Evolutionary conservation across 106 monocot genomes (phyloP), one percentile per base, ranked within the genome.

Genomic region (Acorus gramineus): DNA sequence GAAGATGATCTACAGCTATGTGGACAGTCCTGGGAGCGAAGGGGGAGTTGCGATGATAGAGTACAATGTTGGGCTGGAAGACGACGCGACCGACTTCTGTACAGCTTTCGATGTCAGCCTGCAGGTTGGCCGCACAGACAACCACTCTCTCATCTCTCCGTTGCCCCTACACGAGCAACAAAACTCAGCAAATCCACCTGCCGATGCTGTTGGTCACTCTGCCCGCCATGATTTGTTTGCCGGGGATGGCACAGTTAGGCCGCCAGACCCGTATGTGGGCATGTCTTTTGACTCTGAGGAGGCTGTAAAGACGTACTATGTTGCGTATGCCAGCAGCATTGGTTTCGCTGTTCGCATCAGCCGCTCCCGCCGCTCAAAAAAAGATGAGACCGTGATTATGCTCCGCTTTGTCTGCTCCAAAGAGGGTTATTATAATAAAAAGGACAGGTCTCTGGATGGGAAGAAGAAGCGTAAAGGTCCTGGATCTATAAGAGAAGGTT

Each of bases 241-340:
- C 14, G 67, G 66, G 9, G 83, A 87, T 49, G 64, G 52, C 2
- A 80, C 83, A 45, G 78, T 84, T 0, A 58, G 87, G 56, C 73
- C 84, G 3, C 28, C 28, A 28, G 87, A 87, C 58, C 87, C 87
- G 2, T 78, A 68, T 56, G 56, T 87, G 4, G 87, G 87, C 8
- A 87, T 87, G 87, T 83, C 80, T 66, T 87, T 87, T 63, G 87
- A 87, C 44, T 84, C 84, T 7, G 84, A 80, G 0, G 87, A 87
- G 72, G 83, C 87, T 0, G 87, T 84, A 2, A 87, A 87, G 62
- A 87, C 87, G 9, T 87, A 84, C 71, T 87, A 87, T 59, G 84
- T 87, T 45, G 87, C 87, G 3, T 87, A 87, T 63, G 87, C 87
- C 3, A 84, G 87, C 4, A 80, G 78, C 8, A 56, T 87, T 2